Evolutionary conservation across 202 grass and related monocot genomes (phyloP), one percentile per base, ranked within the genome.

Genomic region (Dendrocalamus latiflorus): DNA sequence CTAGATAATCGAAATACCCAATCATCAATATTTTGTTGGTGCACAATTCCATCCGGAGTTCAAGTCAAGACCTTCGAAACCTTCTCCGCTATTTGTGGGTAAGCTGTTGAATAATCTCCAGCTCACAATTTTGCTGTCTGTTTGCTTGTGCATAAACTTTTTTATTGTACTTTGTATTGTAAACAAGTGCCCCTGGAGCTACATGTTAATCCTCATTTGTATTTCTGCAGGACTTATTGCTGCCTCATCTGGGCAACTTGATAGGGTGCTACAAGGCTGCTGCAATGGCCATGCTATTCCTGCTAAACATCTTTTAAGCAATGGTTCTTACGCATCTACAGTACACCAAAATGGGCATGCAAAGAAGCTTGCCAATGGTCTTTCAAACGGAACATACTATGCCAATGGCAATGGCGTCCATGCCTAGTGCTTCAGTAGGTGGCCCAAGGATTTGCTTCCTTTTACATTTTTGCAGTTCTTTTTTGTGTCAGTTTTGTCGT

Each of bases 31-130:
- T 88, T 99, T 94, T 48, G 72, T 99, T 65, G 96, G 93, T 0
- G 88, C 89, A 65, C 96, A 99, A 81, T 99, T 99, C 67, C 96
- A 99, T 91, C 96, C 93, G 0, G 96, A 99, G 82, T 99, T 96
- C 81, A 96, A 95, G 88, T 99, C 96, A 75, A 92, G 93, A 77
- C 96, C 96, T 74, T 88, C 92, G 50, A 96, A 91, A 41, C 96
- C 96, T 39, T 96, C 96, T 61, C 89, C 93, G 7, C 84, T 96
- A 57, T 99, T 99, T 91, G 83, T 99, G 54, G 96, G 96, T 99
- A 92, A 91, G 75, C 43, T 83, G 22, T 3, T 75, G 5, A 45
- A 51, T 45, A 63, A 72, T 64, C 6, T 56, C n/a, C 25, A 22
- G 15, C 10, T 68, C 11, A 33, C 9, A 77, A 34, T 41, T 36